These are phyloP conservation scores for Pogostemon cablin DNA, from an alignment of 257 asterid genomes.

Conservation along the genomic window DNA sequence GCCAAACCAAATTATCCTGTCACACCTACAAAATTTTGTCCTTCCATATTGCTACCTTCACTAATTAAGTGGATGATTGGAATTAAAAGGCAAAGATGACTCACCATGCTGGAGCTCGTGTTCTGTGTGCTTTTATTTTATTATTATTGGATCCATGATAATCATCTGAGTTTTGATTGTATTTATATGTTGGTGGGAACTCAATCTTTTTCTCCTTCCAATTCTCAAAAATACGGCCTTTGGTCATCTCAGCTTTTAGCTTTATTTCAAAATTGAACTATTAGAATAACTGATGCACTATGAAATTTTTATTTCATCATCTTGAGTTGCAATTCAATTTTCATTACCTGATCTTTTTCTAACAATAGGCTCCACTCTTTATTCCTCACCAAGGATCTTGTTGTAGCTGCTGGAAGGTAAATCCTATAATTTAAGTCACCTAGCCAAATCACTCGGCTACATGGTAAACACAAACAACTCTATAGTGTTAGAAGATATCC, in stretches of 20 bases:
- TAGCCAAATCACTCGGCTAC: conserved; percentile 67
- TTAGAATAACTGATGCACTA: conserved; percentile 31
- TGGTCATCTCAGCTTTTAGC: conserved; percentile 61
- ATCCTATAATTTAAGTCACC: conserved; percentile 78
- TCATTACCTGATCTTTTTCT: conserved; percentile 62
- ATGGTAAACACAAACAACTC: conserved; percentile 28
- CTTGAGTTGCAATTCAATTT: conserved; percentile 19
- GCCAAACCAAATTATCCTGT: conserved; percentile 67
- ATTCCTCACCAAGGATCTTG: conserved; percentile 56
- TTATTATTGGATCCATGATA: conserved; percentile 55
- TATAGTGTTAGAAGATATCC: conserved; percentile 32
- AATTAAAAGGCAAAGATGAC: conserved; percentile 30
- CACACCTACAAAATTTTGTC: conserved; percentile 56
- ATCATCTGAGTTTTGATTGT: conserved; percentile 50
- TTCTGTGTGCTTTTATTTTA: conserved; percentile 40
- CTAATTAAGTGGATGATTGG: conserved; percentile 5
- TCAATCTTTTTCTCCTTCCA: conserved; percentile 65
- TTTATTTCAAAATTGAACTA: conserved; percentile 38
- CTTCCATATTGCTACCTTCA: conserved; percentile 18
- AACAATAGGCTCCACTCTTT: conserved; percentile 53
- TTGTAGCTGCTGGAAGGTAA: conserved; percentile 54
- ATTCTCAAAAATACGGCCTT: conserved; percentile 54
- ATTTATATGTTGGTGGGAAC: conserved; percentile 71
- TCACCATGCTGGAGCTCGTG: conserved; percentile 70
- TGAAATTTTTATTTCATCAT: conserved; percentile 18